phyloP scores from a whole-genome alignment of 1,139 yeast genomes.

The Zygoascus meyerae region DNA sequence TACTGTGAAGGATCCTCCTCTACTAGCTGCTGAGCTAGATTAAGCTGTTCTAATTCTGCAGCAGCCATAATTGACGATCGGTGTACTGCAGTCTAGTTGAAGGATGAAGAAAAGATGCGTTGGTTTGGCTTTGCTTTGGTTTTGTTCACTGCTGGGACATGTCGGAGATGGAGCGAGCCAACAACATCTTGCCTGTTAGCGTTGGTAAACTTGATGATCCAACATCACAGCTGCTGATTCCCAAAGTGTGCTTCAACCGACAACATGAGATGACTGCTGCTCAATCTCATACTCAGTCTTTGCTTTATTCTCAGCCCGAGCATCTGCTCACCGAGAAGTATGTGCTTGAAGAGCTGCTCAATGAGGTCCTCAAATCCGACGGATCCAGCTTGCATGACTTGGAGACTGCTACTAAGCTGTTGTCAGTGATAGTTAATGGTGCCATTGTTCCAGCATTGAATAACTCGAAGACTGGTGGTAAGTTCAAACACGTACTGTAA shows the following conservation, averaged over 20 bases:
- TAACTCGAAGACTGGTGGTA: constrained; percentile 4
- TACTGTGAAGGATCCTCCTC: constrained; percentile 34
- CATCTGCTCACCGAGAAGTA: constrained; percentile 12
- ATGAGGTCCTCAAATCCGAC: constrained; percentile 12
- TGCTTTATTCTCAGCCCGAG: constrained; percentile 14
- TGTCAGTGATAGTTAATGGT: constrained; percentile 13
- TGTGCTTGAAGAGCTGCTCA: constrained; percentile 12
- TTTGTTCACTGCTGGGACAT: not conserved
- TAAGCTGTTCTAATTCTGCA: constrained; percentile 32
- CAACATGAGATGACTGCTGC: constrained; percentile 2
- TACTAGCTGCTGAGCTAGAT: constrained; percentile 34
- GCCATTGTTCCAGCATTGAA: constrained; percentile 7
- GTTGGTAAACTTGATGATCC: not conserved
- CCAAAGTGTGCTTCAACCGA: too few species aligned
- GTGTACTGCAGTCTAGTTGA: not conserved
- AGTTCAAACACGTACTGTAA: not conserved
- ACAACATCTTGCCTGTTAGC: too few species aligned
- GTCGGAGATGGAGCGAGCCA: not conserved
- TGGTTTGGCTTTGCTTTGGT: not conserved
- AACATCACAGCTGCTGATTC: not conserved
- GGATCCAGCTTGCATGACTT: constrained; percentile 7
- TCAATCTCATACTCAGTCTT: constrained; percentile 1
- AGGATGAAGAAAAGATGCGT: not conserved
- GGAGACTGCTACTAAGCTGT: constrained; percentile 12
- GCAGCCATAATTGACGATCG: not conserved